Evolutionary conservation across 1,284 basidiomycete species (phyloP).

Genomic region (Ustilago loliicola): DNA sequence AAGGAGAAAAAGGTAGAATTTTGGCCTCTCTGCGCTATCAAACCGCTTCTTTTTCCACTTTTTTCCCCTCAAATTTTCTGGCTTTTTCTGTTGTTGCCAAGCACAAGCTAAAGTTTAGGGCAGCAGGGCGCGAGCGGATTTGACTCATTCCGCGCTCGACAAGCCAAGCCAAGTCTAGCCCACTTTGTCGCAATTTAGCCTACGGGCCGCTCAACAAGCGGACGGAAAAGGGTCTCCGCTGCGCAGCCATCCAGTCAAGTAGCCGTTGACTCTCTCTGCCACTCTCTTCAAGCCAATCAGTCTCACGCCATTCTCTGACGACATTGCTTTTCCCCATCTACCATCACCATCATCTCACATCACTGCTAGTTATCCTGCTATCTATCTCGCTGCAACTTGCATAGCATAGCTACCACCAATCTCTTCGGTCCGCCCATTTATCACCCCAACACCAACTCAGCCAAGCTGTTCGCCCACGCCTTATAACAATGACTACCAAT

Average conservation of each 20-base stretch:
- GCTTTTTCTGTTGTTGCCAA: conserved; percentile 10
- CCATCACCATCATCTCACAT: conserved; percentile 7
- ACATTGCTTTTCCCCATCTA: not conserved
- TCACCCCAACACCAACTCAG: conserved; percentile 16
- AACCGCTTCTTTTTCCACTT: not conserved
- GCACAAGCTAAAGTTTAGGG: not conserved
- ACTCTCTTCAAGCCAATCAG: not conserved
- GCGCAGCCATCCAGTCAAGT: not conserved
- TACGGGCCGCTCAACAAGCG: not conserved
- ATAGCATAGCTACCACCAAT: not conserved
- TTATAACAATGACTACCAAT: conserved; percentile 52
- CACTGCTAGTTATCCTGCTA: not conserved
- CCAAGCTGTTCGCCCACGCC: conserved; percentile 47
- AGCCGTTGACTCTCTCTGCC: not conserved
- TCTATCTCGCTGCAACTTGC: not conserved
- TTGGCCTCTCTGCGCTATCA: not conserved
- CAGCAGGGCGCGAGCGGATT: conserved; percentile 17
- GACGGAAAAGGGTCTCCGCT: conserved; percentile 17
- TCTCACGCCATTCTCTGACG: not conserved
- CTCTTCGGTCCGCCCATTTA: not conserved
- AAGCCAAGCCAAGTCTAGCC: not conserved
- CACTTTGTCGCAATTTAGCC: not conserved
- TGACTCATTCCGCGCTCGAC: conserved; percentile 12
- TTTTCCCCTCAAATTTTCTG: conserved; percentile 7
- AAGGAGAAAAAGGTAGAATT: not conserved